Conservation (phyloP, 1,139 yeast genomes). For the Suhomyces bribrorum region DNA sequence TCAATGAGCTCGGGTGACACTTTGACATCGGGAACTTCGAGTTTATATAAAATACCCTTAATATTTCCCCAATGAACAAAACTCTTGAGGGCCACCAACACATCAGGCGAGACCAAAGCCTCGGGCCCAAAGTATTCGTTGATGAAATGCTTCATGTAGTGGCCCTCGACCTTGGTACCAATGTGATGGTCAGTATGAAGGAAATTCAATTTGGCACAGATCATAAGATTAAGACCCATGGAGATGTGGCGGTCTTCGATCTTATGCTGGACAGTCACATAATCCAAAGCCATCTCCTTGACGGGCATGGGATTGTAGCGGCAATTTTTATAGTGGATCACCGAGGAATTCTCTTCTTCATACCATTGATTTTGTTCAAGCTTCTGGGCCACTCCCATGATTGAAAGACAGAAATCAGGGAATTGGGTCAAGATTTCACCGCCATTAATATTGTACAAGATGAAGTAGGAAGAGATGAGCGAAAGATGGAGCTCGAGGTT, state of each 20-base stretch:
- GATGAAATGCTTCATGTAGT: slow-evolving; percentile 43
- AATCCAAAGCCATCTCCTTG: slow-evolving; percentile 32
- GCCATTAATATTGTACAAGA: slow-evolving; percentile 38
- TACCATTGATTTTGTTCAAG: slow-evolving; percentile 54
- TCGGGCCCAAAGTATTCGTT: slow-evolving; percentile 43
- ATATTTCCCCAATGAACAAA: slow-evolving; percentile 61
- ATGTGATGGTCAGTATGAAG: slow-evolving; percentile 61
- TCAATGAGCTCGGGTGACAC: slow-evolving; percentile 31
- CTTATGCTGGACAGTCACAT: slow-evolving; percentile 20
- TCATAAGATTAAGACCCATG: slow-evolving; percentile 46
- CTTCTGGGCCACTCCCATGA: slow-evolving; percentile 52
- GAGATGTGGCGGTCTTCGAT: slow-evolving; percentile 35
- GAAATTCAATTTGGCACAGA: slow-evolving; percentile 53
- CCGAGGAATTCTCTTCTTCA: slow-evolving; percentile 48
- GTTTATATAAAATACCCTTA: slow-evolving; percentile 46
- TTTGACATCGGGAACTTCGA: slow-evolving; percentile 44
- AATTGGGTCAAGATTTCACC: slow-evolving; percentile 36
- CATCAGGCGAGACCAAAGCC: slow-evolving; percentile 42
- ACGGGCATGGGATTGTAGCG: slow-evolving; percentile 31
- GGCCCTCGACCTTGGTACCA: slow-evolving; percentile 51
- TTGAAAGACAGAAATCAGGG: slow-evolving; percentile 49
- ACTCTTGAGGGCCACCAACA: slow-evolving; percentile 51
- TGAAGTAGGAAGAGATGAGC: slow-evolving; percentile 45
- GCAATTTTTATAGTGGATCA: slow-evolving; percentile 38
- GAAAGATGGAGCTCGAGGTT: slow-evolving; percentile 38